phyloP scores from a whole-genome alignment of 352 stramenopile species.

The Phytophthora idaei region DNA sequence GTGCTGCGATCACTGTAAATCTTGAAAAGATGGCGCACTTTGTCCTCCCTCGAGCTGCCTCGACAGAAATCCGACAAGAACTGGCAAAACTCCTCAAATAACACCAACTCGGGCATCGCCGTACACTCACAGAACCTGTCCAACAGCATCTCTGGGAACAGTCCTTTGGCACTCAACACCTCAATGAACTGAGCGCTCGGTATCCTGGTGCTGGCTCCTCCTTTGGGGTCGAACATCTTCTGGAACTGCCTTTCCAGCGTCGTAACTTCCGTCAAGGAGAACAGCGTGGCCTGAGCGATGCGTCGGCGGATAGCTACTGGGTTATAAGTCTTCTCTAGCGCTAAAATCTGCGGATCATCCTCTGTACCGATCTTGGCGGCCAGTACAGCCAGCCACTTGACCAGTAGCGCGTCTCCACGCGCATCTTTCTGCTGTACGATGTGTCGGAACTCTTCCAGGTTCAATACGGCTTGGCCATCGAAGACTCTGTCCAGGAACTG shows the following conservation, averaged over 20 bases:
- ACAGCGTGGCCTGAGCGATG: constrained; percentile 74
- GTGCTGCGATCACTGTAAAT: constrained; percentile 54
- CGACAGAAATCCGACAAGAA: constrained; percentile 80
- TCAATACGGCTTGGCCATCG: constrained; percentile 40
- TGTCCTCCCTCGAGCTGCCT: constrained; percentile 42
- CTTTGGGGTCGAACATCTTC: constrained; percentile 76
- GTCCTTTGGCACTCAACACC: constrained; percentile 45
- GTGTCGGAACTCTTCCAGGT: constrained; percentile 67
- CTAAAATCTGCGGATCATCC: constrained; percentile 75
- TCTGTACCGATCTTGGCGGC: constrained; percentile 69
- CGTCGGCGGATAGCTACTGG: constrained; percentile 78
- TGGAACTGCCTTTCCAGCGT: constrained; percentile 82
- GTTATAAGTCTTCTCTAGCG: constrained; percentile 81
- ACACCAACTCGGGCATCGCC: constrained; percentile 52
- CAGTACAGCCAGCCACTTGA: constrained; percentile 70
- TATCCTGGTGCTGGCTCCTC: constrained; percentile 69
- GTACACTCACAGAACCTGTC: constrained; percentile 52
- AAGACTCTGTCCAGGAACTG: constrained; percentile 71
- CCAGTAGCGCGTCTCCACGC: constrained; percentile 56
- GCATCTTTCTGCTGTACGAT: constrained; percentile 62
- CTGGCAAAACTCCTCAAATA: constrained; percentile 86
- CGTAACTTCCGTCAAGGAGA: constrained; percentile 76
- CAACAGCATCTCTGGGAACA: constrained; percentile 54
- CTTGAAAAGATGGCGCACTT: constrained; percentile 58
- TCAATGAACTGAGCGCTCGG: constrained; percentile 63